phyloP scores from a whole-genome alignment of 2,329 filamentous ascomycete genomes.

The Diaporthe eres region DNA sequence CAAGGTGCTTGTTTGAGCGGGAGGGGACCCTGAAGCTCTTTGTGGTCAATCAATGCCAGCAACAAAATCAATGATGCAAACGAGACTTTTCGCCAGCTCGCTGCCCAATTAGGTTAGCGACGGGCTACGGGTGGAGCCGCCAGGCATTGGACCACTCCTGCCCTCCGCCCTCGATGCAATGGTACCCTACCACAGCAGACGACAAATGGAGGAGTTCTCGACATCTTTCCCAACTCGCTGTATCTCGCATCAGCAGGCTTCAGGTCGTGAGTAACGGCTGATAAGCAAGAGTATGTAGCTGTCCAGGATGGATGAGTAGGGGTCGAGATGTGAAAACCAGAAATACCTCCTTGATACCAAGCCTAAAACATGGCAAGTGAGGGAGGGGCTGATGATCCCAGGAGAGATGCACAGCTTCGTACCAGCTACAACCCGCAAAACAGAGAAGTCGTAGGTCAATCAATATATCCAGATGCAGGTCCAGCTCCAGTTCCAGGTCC shows the following conservation, averaged over 20 bases:
- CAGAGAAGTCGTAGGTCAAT: neutral
- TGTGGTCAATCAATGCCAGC: neutral
- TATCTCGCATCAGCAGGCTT: neutral
- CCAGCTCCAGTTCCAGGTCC: neutral
- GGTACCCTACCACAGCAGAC: neutral
- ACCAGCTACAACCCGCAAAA: neutral
- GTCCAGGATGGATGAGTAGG: neutral
- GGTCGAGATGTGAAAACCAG: neutral
- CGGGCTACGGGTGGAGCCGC: constrained; percentile 3
- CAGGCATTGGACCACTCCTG: neutral
- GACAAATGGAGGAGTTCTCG: neutral
- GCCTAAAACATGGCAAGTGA: constrained; percentile 6
- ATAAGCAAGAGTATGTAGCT: too few relatives aligned
- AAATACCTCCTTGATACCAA: neutral
- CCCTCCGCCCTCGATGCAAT: neutral
- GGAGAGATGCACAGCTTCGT: neutral
- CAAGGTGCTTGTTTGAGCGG: neutral
- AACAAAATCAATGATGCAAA: constrained; percentile 29
- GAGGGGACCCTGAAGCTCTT: constrained; percentile 28
- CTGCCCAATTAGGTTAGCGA: constrained; percentile 26
- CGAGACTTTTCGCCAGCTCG: constrained; percentile 32
- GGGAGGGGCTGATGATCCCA: neutral
- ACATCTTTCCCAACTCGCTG: neutral
- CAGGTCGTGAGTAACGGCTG: neutral
- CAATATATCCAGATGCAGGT: neutral